Evolutionary conservation across 176 grass and related monocot genomes (phyloP).

Genomic region (Oropetium thomaeum): DNA sequence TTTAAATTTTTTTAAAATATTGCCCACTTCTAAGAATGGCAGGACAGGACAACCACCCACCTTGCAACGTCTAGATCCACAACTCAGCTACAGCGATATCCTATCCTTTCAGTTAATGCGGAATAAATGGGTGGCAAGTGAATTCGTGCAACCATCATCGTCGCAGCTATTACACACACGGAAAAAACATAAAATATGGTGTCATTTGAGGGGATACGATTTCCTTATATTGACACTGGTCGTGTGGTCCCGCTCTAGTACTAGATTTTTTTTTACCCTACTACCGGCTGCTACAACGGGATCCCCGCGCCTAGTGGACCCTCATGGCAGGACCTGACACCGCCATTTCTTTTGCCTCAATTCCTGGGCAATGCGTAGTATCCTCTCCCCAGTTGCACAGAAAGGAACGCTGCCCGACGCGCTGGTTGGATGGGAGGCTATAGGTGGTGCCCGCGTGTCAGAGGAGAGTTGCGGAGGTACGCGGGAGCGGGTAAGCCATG

Average conservation of each 20-base stretch:
- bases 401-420: rapidly evolving
- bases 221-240: not conserved
- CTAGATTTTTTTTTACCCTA: too few species aligned
- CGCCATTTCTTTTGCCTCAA: not conserved
- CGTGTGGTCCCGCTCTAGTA: not conserved
- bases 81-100: not conserved
- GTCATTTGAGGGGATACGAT: rapidly evolving
- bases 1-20: not conserved
- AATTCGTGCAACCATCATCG: not conserved
- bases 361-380: not conserved
- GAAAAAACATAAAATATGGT: not conserved
- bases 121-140: rapidly evolving
- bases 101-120: not conserved
- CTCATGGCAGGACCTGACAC: not conserved
- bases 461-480: not conserved
- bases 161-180: not conserved
- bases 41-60: not conserved
- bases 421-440: rapidly evolving
- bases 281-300: too few species aligned
- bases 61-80: not conserved
- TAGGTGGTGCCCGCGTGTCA: rapidly evolving
- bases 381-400: not conserved
- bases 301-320: not conserved
- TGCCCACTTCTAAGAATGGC: not conserved
- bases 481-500: not conserved